A percentile compares a stretch with the other conserved stretches of the same genome.
phyloP scores from a whole-genome alignment of 1,284 basidiomycete species.

The Limonomyces culmigenus region DNA sequence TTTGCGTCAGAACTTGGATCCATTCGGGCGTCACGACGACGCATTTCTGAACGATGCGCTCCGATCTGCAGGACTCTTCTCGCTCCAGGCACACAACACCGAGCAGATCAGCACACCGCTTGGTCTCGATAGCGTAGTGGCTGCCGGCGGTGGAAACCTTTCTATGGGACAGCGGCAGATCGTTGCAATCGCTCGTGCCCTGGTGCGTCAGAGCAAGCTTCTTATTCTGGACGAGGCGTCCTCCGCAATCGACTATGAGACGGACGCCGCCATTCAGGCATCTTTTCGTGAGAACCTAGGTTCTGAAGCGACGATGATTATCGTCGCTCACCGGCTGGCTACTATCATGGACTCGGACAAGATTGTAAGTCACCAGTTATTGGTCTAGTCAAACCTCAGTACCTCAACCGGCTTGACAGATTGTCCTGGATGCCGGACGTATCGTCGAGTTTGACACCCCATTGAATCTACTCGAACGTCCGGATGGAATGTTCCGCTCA shows the following conservation, averaged over 20 bases:
- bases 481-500: slow-evolving; percentile 31
- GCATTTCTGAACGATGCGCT: slow-evolving; percentile 15
- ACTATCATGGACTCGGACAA: slow-evolving; percentile 16
- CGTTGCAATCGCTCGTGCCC: slow-evolving; percentile 11
- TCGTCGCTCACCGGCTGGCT: slow-evolving; percentile 19
- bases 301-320: slow-evolving; percentile 15
- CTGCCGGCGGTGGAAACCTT: slow-evolving; percentile 11
- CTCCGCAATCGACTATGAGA: slow-evolving; percentile 23
- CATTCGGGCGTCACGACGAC: slow-evolving; percentile 36
- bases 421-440: slow-evolving; percentile 21
- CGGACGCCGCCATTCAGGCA: slow-evolving; percentile 8
- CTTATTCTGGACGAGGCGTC: slow-evolving; percentile 26
- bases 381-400: too few relatives aligned
- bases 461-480: slow-evolving; percentile 33
- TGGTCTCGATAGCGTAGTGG: slow-evolving; percentile 17
- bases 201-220: slow-evolving; percentile 17
- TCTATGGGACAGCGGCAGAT: slow-evolving; percentile 12
- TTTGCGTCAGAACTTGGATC: slow-evolving; percentile 21
- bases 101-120: slow-evolving; percentile 14
- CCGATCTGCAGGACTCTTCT: slow-evolving; percentile 14
- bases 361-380: slow-evolving; percentile 13
- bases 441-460: slow-evolving; percentile 42
- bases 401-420: slow-evolving; percentile 10
- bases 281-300: slow-evolving; percentile 13
- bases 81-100: slow-evolving; percentile 11